Evolutionary conservation across 768 basidiomycete genomes (phyloP), one percentile per base, ranked within the genome.

Genomic region (Cubamyces lactineus): DNA sequence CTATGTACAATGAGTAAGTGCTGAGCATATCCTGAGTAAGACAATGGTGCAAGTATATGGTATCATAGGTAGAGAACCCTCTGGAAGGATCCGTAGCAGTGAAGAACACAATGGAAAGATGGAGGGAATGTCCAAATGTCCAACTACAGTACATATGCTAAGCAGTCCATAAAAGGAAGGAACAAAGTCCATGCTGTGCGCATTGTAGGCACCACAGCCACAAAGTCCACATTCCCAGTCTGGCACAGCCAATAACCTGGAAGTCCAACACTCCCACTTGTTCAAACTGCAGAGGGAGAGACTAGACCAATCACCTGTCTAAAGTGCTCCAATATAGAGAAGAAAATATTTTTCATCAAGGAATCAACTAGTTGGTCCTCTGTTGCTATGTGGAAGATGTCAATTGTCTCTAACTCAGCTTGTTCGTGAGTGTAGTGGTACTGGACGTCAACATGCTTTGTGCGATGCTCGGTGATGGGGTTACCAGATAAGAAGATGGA

Each of bases 391-490:
- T 67, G 68, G 19, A 40, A 45, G 17, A 72, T 26, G 8, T 58
- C 21, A 30, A 71, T 57, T 1, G 48, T 49, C 12, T 59, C 61
- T 30, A 24, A 17, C 57, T 66, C 62, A 39, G 73, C 51, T 16
- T 45, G 50, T 23, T 72, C 65, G 1, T 69, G 63, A 52, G 73
- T 62, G 24, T 58, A 66, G 43, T 75, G 73, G 57, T 71, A 65
- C 7, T 64, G 57, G 42, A 72, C 68, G 45, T 71, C 70, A 49
- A 74, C 68, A 61, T 73, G 72, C 57, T 74, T 75, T 5, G 69
- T 66, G 34, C 67, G 53, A n/a, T 61, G 47, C 34, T 72, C 67
- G 47, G 55, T 43, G 21, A 56, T 61, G 15, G 69, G 69, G 49
- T 73, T 69, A 12, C 63, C 52, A 6, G 62, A 24, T 2, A 69